Evolutionary conservation across 2,329 filamentous ascomycete species (phyloP).

Genomic region (Penicillium sp.): DNA sequence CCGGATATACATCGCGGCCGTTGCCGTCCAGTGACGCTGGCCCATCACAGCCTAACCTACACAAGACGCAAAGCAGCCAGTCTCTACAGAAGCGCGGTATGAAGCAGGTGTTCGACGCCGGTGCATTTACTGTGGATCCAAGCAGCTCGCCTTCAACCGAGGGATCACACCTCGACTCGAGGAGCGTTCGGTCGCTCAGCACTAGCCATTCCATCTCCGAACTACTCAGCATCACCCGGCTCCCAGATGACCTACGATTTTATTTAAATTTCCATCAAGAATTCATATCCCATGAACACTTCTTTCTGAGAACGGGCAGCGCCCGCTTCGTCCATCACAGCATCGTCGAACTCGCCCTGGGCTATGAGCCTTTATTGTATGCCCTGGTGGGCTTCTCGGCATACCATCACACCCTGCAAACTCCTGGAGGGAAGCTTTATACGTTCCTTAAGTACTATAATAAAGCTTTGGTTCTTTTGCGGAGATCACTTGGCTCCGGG

Average conservation of each 20-base stretch:
- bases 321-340: conserved; percentile 68
- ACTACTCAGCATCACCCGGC: conserved; percentile 24
- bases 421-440: conserved; percentile 66
- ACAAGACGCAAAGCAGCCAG: conserved; percentile 29
- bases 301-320: conserved; percentile 67
- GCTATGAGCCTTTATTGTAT: conserved; percentile 76
- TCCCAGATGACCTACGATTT: conserved; percentile 64
- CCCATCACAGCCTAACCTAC: conserved; percentile 18
- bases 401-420: conserved; percentile 72
- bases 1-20: conserved; percentile 20
- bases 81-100: conserved; percentile 27
- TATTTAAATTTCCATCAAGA: conserved; percentile 75
- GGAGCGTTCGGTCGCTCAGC: conserved; percentile 32
- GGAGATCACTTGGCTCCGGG: conserved; percentile 64
- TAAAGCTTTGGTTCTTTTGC: conserved; percentile 71
- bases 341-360: conserved; percentile 66
- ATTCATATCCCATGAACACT: conserved; percentile 75
- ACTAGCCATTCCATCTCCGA: conserved; percentile 26
- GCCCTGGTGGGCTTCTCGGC: conserved; percentile 83
- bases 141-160: conserved; percentile 52
- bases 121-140: conserved; percentile 41
- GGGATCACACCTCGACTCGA: conserved; percentile 37
- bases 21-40: conserved; percentile 21
- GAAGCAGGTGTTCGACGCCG: conserved; percentile 30
- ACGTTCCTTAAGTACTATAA: conserved; percentile 89